Percentiles rank a stretch among this genome's conserved stretches.
phyloP scores from a whole-genome alignment of 2,329 filamentous ascomycete genomes.

The Verticillium alfalfae region DNA sequence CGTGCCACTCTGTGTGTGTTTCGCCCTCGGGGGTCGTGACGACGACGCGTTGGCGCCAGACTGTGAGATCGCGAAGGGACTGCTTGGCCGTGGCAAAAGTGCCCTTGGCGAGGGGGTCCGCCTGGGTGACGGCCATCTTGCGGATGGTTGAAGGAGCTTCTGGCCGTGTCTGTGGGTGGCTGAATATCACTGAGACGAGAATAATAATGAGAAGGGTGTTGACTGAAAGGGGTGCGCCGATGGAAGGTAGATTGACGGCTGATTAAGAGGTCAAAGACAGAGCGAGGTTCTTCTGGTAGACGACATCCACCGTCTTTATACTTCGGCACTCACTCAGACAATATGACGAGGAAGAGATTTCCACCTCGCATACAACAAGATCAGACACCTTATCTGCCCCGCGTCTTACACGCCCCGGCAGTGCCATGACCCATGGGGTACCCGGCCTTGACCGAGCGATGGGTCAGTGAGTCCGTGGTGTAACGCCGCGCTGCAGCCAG shows the following conservation, averaged over 20 bases:
- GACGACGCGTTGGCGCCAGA: slow-evolving; percentile 69
- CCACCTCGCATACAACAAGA: background rate
- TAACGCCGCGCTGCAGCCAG: background rate
- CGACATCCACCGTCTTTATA: background rate
- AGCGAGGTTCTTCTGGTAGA: background rate
- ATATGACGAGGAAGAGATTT: background rate
- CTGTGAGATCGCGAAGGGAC: slow-evolving; percentile 58
- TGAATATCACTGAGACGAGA: background rate
- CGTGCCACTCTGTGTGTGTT: slow-evolving; percentile 61
- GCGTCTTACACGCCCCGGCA: too few species aligned
- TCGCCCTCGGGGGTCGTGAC: slow-evolving; percentile 61
- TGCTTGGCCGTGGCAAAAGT: slow-evolving; percentile 60
- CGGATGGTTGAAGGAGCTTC: background rate
- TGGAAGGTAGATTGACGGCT: background rate
- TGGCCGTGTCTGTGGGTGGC: too few species aligned
- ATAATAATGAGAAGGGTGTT: background rate
- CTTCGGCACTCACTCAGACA: background rate
- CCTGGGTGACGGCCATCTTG: slow-evolving; percentile 33
- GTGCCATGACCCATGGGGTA: too few species aligned
- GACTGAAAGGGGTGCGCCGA: background rate
- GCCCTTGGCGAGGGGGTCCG: slow-evolving; percentile 64
- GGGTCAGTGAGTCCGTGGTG: background rate
- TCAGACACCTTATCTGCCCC: background rate
- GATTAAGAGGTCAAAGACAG: background rate
- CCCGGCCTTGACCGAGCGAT: background rate